Base-by-base conservation (phyloP, 371 early-diverging fungal genomes). In the Nematocida displodere region DNA sequence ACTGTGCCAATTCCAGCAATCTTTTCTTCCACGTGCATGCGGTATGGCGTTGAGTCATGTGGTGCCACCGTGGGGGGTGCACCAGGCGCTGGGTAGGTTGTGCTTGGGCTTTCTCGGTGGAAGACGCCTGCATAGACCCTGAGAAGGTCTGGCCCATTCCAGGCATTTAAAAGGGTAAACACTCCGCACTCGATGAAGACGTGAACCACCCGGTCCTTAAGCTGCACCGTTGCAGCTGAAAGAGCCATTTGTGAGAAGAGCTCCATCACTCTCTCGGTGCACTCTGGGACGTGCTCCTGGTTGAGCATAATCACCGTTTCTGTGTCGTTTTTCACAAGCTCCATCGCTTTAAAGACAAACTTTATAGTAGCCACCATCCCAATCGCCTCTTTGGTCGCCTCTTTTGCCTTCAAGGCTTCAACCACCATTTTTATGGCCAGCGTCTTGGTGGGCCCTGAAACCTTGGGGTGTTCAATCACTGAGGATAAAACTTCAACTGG, bases 31-130 rank as follows among this genome's bases (percentile, higher is more conserved):
- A 53, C 46, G 7, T n/a, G 46, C 13, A 44, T 48, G 17, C 59
- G 48, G 33, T 67, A 67, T 11, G 68, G 68, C 58, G 33, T 67
- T 33, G 46, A 56, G 22, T 61, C 68, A n/a, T 13, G 22, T 44
- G n/a, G 20, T 49, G 22, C 5, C 11, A 17, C 17, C 8, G 13
- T 53, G 33, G 26, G 39, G 17, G 4, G n/a, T 40, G 17, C 20
- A 4, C 13, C 50, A n/a, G 28, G 13, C 17, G 5, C 40, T 11
- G 34, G 5, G 31, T 13, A 42, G 11, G 33, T 13, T 11, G 11
- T 8, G 22, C 7, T 8, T 7, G 58, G 58, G 13, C 11, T 33
- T 24, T 56, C 58, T 22, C 50, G 24, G 4, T 8, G 13, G 8
- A 54, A 62, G 8, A 62, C 8, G 3, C 13, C 63, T 7, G 54